Evolutionary conservation across 2,329 filamentous ascomycete species (phyloP), one percentile per base, ranked within the genome.

Genomic region (Talaromyces sp.): DNA sequence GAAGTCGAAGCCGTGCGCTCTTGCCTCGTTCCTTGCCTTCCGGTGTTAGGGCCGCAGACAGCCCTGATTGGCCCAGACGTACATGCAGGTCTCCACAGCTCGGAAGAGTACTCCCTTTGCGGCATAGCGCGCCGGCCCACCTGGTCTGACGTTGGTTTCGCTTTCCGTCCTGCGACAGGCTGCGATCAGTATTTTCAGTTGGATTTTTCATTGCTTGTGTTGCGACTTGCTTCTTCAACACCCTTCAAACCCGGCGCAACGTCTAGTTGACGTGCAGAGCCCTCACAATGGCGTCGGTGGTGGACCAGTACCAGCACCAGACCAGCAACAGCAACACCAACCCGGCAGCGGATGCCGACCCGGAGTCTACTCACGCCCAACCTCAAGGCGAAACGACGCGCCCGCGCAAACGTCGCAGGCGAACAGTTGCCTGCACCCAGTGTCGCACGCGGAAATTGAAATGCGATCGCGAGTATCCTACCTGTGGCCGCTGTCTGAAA

Each of bases 361-460:
- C 49, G 27, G 25, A 27, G 5, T 27, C 49, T 30, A 15, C 6
- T 30, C 7, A 39, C 13, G 13, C 36, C 30, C 42, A 52, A 32
- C n/a, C 44, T 17, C 58, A 56, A 22, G 36, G 28, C 53, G 36
- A 52, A 42, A 59, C 28, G 10, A 59, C 60, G 9, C 69, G 71
- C 51, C 71, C 71, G 59, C 74, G 74, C 32, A 77, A 77, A 65
- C 67, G 75, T 32, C 72, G 73, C 61, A 67, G 76, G 25, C 71
- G 75, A 27, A 76, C 77, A 10, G 71, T 78, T 64, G 75, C 77
- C 17, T 79, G 77, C 63, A 71, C 72, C 19, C 75, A 75, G 39
- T 79, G 77, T 63, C 74, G 77, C 59, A 73, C 70, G 59, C 68
- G 76, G 53, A 79, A 79, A 64, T 66, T 78, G 36, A 76, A 74